Evolutionary conservation across 2,329 filamentous ascomycete species (phyloP), one percentile per base, ranked within the genome.

Genomic region (Didymella arachidicola): DNA sequence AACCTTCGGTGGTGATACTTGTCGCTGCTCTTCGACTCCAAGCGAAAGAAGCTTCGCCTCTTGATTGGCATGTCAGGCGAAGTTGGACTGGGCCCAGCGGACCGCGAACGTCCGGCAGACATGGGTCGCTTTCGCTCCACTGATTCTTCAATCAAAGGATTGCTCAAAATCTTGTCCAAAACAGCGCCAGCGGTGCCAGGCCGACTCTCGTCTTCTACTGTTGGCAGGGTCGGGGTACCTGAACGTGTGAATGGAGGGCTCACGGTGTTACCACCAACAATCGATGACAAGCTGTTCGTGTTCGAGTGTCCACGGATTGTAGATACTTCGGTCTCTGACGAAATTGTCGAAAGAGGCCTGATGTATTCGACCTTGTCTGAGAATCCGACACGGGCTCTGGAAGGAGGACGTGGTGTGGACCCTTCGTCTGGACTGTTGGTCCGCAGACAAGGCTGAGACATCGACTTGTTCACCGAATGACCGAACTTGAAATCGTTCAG

Each of bases 351-450:
- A 18, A 96, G 79, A 0, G 93, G 93, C 11, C 92, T 86, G 67
- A 93, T 93, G 62, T 90, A 93, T 74, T 96, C 91, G 27, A 96
- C 82, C 11, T 87, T 90, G 63, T 96, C 92, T 1, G 91, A 92
- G 71, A 96, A 96, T 0, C 90, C 91, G 44, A 96, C 92, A 12
- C 90, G 83, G 41, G 87, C 84, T 59, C 87, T 85, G 4, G 83
- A 82, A 76, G 71, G 73, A 44, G 76, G 69, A 71, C 63, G 70
- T 71, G 53, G 71, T 67, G 61, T 74, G 71, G 32, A 53, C 7
- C 73, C 71, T 12, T 71, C 67, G 36, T 71, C 66, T 7, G 67
- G 59, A 32, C 57, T 59, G 39, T 56, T 62, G 44, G 69, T 66
- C 43, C 69, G 71, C 57, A 74, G 65, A 18, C 73, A 73, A 51